A percentile compares a stretch with the other conserved stretches of the same genome.
Evolutionary conservation across 306 rosid genomes (phyloP).

Genomic region (Ziziphus jujuba): DNA sequence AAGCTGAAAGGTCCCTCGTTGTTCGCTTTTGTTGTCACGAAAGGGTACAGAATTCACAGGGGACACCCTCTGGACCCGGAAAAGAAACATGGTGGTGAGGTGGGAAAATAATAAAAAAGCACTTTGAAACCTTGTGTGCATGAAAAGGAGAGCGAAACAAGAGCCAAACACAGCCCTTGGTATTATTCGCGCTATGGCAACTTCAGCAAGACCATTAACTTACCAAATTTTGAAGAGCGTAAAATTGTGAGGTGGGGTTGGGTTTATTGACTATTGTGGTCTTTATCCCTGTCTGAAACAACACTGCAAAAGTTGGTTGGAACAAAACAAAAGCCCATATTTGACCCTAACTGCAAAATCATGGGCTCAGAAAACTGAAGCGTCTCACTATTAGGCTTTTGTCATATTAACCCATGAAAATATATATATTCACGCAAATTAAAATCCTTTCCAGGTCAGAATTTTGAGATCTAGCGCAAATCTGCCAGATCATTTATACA

Average conservation of each 20-base stretch:
- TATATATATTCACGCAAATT: too few species aligned
- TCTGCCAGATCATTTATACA: neutral
- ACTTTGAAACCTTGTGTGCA: constrained; percentile 29
- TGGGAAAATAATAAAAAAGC: neutral
- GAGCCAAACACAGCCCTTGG: constrained; percentile 1
- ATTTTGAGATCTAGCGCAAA: neutral
- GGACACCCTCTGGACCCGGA: constrained; percentile 12
- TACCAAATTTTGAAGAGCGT: too few species aligned
- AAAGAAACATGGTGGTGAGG: neutral
- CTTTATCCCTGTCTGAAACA: too few species aligned
- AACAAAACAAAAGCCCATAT: too few species aligned
- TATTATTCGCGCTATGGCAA: constrained; percentile 9
- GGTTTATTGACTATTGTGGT: too few species aligned
- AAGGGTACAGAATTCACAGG: constrained; percentile 24
- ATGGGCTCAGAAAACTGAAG: too few species aligned
- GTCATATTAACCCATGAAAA: too few species aligned
- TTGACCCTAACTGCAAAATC: too few species aligned
- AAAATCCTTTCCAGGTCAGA: neutral
- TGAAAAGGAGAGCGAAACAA: constrained; percentile 26
- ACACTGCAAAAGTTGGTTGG: too few species aligned
- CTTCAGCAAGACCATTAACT: neutral
- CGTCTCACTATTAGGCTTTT: too few species aligned
- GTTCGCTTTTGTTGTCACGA: constrained; percentile 34
- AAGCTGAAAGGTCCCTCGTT: constrained; percentile 23
- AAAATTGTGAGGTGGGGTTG: too few species aligned